Evolutionary conservation across 805 yeast genomes (phyloP).

Genomic region (Yamadazyma sp.): DNA sequence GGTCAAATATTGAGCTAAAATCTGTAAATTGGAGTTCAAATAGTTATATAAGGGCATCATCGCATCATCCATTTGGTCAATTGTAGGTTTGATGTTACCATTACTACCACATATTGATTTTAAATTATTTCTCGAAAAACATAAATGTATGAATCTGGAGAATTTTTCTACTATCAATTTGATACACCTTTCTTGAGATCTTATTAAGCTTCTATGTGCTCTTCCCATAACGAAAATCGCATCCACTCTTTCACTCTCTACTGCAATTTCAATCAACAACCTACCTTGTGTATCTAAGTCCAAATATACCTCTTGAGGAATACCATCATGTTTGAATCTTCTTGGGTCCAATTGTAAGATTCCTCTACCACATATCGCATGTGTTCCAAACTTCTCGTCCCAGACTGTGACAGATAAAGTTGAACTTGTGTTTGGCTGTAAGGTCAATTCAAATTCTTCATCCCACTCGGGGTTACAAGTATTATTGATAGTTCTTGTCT

Average conservation of each 20-base stretch:
- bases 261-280: constrained; percentile 60
- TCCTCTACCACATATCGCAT: constrained; percentile 66
- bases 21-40: constrained; percentile 62
- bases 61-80: constrained; percentile 56
- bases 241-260: constrained; percentile 78
- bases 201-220: constrained; percentile 60
- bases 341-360: constrained; percentile 58
- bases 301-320: constrained; percentile 56
- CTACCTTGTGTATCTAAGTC: constrained; percentile 70
- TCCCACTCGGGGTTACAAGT: constrained; percentile 79
- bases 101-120: constrained; percentile 51
- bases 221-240: constrained; percentile 79
- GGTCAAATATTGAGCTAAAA: constrained; percentile 59
- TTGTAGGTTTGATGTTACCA: constrained; percentile 43
- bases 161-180: constrained; percentile 73
- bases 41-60: constrained; percentile 73
- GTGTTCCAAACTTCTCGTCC: constrained; percentile 58
- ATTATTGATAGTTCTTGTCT: constrained; percentile 61
- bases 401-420: constrained; percentile 63
- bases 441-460: constrained; percentile 69
- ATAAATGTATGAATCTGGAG: constrained; percentile 56
- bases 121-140: constrained; percentile 56
- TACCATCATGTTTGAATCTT: constrained; percentile 62
- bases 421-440: constrained; percentile 38
- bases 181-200: constrained; percentile 65